These are phyloP conservation scores for Phytopythium vexans DNA, from an alignment of 352 stramenopile species.

Conservation along the genomic window DNA sequence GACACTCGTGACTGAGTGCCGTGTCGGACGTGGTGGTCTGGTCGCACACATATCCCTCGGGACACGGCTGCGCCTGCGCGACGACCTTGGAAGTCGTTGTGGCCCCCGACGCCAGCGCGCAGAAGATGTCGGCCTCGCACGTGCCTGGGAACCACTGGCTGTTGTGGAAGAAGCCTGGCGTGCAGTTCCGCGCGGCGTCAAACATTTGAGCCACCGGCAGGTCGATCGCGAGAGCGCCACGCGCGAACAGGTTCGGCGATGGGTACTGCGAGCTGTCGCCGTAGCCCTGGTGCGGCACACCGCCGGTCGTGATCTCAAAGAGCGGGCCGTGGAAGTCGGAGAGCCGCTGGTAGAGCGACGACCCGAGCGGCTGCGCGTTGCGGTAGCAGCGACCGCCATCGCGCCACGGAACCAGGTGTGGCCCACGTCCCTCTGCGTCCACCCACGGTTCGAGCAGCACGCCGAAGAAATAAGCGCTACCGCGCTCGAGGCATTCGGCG, in stretches of 20 bases:
- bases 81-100: slow-evolving; percentile 21
- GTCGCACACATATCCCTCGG: slow-evolving; percentile 95
- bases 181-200: slow-evolving; percentile 92
- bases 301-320: slow-evolving; percentile 89
- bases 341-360: slow-evolving; percentile 92
- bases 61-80: slow-evolving; percentile 89
- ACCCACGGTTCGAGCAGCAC: slow-evolving; percentile 95
- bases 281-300: slow-evolving; percentile 92
- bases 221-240: slow-evolving; percentile 86
- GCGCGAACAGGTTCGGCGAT: slow-evolving; percentile 80
- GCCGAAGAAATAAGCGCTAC: slow-evolving; percentile 89
- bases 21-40: slow-evolving; percentile 83
- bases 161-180: slow-evolving; percentile 85
- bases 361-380: slow-evolving; percentile 87
- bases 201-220: slow-evolving; percentile 79
- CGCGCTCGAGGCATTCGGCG: slow-evolving; percentile 87
- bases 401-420: slow-evolving; percentile 85
- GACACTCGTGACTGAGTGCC: slow-evolving; percentile 75
- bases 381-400: slow-evolving; percentile 90
- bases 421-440: slow-evolving; percentile 88
- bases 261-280: slow-evolving; percentile 74
- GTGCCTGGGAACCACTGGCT: slow-evolving; percentile 94
- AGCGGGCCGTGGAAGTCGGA: slow-evolving; percentile 93
- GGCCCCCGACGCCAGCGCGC: slow-evolving; percentile 35
- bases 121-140: slow-evolving; percentile 96